Evolutionary conservation across 805 yeast species (phyloP).

Genomic region (Metschnikowia matae): DNA sequence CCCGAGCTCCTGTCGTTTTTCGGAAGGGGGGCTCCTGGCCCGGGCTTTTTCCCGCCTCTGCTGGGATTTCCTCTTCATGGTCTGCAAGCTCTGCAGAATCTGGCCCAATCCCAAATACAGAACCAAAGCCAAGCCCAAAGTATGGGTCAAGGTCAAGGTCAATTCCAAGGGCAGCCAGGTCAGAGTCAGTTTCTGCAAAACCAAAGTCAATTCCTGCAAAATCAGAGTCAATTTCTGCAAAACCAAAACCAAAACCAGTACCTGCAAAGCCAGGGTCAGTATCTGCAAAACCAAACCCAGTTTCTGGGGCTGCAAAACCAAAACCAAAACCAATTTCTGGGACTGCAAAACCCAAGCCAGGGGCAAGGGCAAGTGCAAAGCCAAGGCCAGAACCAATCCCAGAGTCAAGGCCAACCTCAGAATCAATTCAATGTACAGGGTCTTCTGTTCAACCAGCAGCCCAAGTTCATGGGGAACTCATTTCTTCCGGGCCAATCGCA

Average conservation of each 20-base stretch:
- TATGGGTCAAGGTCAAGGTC: no score
- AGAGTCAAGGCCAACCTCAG: slow-evolving; percentile 8
- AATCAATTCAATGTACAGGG: slow-evolving; percentile 13
- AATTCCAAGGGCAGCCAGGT: no score
- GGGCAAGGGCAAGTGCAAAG: slow-evolving; percentile 12
- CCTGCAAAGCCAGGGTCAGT: not conserved
- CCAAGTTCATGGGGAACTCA: slow-evolving; percentile 16
- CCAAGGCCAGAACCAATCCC: slow-evolving; percentile 8
- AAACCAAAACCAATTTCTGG: slow-evolving; percentile 12
- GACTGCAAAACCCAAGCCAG: slow-evolving; percentile 8
- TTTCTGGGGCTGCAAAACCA: not conserved
- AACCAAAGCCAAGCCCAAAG: no score
- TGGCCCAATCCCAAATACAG: not conserved
- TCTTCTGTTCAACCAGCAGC: slow-evolving; percentile 22
- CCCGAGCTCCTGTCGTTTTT: slow-evolving; percentile 21
- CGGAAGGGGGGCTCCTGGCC: slow-evolving; percentile 21
- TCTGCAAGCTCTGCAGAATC: slow-evolving; percentile 19
- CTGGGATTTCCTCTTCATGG: slow-evolving; percentile 23
- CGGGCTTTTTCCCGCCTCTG: slow-evolving; percentile 20
- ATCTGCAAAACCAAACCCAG: slow-evolving; percentile 14
- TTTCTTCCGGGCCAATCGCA: slow-evolving; percentile 19
- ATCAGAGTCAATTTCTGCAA: slow-evolving; percentile 12
- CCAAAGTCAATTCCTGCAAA: not conserved
- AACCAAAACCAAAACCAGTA: slow-evolving; percentile 17
- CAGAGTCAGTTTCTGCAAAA: no score